Evolutionary conservation across 768 basidiomycete genomes (phyloP), one percentile per base, ranked within the genome.

Genomic region (Termitomyces titanicus): DNA sequence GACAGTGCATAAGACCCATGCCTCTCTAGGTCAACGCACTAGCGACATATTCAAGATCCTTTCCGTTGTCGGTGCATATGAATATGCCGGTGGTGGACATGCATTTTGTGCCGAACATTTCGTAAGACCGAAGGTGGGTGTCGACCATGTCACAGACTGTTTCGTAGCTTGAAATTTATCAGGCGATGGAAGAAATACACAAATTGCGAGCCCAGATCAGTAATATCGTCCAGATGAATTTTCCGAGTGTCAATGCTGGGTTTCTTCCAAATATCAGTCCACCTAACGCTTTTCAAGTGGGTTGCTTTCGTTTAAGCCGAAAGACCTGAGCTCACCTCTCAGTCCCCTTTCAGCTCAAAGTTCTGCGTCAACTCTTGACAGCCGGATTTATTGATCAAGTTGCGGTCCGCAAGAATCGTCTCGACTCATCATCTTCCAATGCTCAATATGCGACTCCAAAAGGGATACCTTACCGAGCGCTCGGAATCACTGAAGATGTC

Each of bases 161-260:
- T 42, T 45, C 43, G n/a, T 29, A 20, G 38, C 25, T 47, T 3
- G 49, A 40, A 27, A 39, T 11, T 33, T 24, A 52, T 18, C 40
- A 98, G 95, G 92, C 94, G 0, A 98, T 99, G 95, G 92, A 97
- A 71, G 97, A 99, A 73, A 96, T 97, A 34, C 97, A 95, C 70
- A 98, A 98, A 67, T 78, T 99, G 5, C 84, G 94, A 34, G 79
- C 84, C 0, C 97, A 99, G 64, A 88, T 99, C 54, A 89, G 83
- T 63, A 82, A 80, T 54, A 94, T 98, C 43, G 90, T 96, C 5
- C 78, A 80, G 53, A 74, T 80, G n/a, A 89, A 89, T 65, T 92
- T 94, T 59, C 82, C 87, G 3, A 81, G 79, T 4, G 69, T 78
- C 5, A 77, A 86, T 51, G 72, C 81, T 1, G 82, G 80, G 10